Conservation (phyloP, 805 yeast genomes). For the Schwanniomyces sp. region DNA sequence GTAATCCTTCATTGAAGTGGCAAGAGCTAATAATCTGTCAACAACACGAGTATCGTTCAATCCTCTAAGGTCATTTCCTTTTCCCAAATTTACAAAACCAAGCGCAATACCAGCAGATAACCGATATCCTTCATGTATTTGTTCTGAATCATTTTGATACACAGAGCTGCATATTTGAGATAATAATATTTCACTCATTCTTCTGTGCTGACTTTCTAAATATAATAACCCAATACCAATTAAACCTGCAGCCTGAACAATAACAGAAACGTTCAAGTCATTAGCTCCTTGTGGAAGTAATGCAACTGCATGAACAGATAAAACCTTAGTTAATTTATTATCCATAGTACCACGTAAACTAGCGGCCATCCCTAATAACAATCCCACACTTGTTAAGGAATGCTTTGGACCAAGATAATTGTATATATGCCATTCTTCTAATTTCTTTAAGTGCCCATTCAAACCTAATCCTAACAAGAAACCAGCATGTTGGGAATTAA, state of each 20-base stretch:
- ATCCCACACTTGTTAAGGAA: constrained; percentile 78
- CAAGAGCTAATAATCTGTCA: constrained; percentile 57
- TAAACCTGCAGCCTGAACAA: constrained; percentile 89
- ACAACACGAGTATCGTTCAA: constrained; percentile 63
- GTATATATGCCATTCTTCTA: constrained; percentile 97
- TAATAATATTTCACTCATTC: constrained; percentile 79
- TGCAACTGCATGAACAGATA: constrained; percentile 92
- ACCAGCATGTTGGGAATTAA: constrained; percentile 90
- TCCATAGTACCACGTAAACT: constrained; percentile 83
- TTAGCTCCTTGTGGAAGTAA: constrained; percentile 88
- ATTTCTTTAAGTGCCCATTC: constrained; percentile 76
- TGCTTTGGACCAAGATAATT: constrained; percentile 91
- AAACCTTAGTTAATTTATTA: constrained; percentile 80
- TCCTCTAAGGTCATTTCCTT: constrained; percentile 61
- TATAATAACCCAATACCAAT: constrained; percentile 88
- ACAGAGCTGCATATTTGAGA: constrained; percentile 64
- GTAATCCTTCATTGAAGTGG: constrained; percentile 60
- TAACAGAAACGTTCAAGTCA: constrained; percentile 77
- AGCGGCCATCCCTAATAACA: constrained; percentile 90
- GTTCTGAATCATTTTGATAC: constrained; percentile 51
- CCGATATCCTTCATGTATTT: constrained; percentile 76
- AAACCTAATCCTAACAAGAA: constrained; percentile 89
- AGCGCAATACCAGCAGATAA: constrained; percentile 85
- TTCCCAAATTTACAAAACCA: constrained; percentile 81
- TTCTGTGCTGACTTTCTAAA: constrained; percentile 71